Percentiles rank a stretch among this genome's conserved stretches.
These are phyloP conservation scores for Capniomyces stellatus DNA, from an alignment of 371 early-diverging fungal genomes.

Conservation along the genomic window DNA sequence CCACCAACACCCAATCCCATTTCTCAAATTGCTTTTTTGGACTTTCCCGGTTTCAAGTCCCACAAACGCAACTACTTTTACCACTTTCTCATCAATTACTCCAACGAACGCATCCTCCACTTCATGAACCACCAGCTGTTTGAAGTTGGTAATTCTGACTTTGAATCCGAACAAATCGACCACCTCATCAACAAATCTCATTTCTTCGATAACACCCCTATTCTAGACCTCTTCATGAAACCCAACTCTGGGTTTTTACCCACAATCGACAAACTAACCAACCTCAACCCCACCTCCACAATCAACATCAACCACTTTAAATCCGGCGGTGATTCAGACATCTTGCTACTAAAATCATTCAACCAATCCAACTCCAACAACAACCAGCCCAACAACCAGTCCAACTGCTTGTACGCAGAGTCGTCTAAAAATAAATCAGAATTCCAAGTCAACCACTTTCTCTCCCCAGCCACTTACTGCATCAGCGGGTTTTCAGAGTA, in stretches of 20 bases:
- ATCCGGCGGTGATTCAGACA: slow-evolving; percentile 8
- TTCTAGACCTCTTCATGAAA: slow-evolving; percentile 36
- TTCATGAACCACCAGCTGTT: slow-evolving; percentile 57
- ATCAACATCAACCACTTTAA: slow-evolving; percentile 14
- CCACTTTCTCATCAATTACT: slow-evolving; percentile 68
- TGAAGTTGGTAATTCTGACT: slow-evolving; percentile 32
- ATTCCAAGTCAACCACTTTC: slow-evolving; percentile 41
- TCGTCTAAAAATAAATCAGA: background rate
- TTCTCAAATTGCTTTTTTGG: slow-evolving; percentile 57
- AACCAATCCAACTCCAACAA: too few species aligned
- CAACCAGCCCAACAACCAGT: background rate
- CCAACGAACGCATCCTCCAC: slow-evolving; percentile 59
- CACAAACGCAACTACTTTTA: slow-evolving; percentile 43
- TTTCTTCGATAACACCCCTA: slow-evolving; percentile 38
- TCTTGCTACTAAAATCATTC: background rate
- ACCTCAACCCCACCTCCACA: background rate
- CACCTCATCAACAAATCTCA: slow-evolving; percentile 28
- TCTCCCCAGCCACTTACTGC: slow-evolving; percentile 47
- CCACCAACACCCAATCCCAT: slow-evolving; percentile 27
- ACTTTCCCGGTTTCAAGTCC: slow-evolving; percentile 47
- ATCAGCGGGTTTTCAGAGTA: slow-evolving; percentile 46
- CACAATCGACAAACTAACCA: slow-evolving; percentile 40
- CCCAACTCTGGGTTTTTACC: slow-evolving; percentile 40
- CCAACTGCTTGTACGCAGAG: background rate
- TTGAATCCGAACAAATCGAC: slow-evolving; percentile 30